A percentile compares a stretch with the other conserved stretches of the same genome.
phyloP scores from a whole-genome alignment of 2,329 filamentous ascomycete genomes.

The Xylariaceae sp. region DNA sequence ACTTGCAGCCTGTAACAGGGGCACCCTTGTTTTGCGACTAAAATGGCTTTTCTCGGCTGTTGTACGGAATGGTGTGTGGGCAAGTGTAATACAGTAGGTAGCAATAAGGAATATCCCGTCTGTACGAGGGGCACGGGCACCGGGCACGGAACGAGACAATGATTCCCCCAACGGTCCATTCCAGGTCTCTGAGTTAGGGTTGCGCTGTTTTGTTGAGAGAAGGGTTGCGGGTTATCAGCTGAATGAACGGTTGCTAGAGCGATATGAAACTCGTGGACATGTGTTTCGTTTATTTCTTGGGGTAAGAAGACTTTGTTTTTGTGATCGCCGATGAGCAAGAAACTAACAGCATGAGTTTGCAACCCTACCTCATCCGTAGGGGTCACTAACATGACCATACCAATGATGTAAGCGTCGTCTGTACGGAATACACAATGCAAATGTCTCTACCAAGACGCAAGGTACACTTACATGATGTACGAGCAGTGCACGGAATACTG shows the following conservation, averaged over 20 bases:
- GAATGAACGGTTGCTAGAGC: background rate
- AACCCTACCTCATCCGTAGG: background rate
- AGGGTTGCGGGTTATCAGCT: background rate
- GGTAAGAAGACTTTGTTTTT: background rate
- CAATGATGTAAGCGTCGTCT: background rate
- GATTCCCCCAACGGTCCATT: background rate
- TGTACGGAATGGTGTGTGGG: background rate
- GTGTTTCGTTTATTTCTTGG: background rate
- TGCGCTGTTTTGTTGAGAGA: background rate
- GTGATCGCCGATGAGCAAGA: background rate
- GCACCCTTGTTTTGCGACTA: conserved; percentile 3
- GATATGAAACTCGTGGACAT: background rate
- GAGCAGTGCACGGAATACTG: background rate
- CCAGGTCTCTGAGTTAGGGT: background rate
- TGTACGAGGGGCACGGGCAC: background rate
- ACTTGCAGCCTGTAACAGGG: conserved; percentile 11
- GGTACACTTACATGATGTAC: background rate
- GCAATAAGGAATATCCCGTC: background rate
- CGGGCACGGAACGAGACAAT: background rate
- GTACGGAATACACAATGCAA: too few species aligned
- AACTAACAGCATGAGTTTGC: background rate
- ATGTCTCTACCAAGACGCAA: background rate
- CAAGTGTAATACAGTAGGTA: background rate
- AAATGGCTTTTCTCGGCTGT: background rate
- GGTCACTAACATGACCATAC: background rate